Conservation (phyloP, 345 rosid species). For the Lenwebbia sp. region DNA sequence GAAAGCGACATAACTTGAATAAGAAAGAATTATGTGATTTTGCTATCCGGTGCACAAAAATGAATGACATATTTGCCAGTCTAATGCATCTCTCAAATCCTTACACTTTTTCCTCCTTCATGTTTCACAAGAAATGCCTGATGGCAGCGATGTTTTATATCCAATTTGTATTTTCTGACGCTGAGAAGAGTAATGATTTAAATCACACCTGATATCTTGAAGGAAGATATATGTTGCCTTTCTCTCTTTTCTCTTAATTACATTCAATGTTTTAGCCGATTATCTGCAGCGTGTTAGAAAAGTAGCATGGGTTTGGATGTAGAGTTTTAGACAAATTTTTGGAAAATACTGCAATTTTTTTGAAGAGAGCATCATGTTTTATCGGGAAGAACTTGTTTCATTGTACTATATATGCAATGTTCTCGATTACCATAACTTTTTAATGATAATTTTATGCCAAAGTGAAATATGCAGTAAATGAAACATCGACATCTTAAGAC, state of each 20-base stretch:
- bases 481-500: neutral
- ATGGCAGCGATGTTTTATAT: neutral
- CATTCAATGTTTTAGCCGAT: neutral
- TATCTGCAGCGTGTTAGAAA: neutral
- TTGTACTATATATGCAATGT: neutral
- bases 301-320: neutral
- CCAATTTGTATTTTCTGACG: neutral
- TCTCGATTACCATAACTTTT: neutral
- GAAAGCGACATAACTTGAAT: neutral
- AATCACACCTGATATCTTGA: neutral
- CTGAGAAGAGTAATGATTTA: neutral
- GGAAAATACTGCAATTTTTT: neutral
- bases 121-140: neutral
- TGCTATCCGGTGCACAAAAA: neutral
- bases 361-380: neutral
- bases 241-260: neutral
- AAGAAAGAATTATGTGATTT: neutral
- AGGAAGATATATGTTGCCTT: neutral
- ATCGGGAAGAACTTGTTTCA: neutral
- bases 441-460: neutral
- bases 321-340: neutral
- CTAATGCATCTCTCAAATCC: neutral
- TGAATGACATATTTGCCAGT: neutral
- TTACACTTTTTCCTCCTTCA: neutral
- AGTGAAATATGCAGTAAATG: neutral